These are phyloP conservation scores for Cytospora piceae DNA, from an alignment of 2,329 filamentous ascomycete genomes.

Conservation along the genomic window DNA sequence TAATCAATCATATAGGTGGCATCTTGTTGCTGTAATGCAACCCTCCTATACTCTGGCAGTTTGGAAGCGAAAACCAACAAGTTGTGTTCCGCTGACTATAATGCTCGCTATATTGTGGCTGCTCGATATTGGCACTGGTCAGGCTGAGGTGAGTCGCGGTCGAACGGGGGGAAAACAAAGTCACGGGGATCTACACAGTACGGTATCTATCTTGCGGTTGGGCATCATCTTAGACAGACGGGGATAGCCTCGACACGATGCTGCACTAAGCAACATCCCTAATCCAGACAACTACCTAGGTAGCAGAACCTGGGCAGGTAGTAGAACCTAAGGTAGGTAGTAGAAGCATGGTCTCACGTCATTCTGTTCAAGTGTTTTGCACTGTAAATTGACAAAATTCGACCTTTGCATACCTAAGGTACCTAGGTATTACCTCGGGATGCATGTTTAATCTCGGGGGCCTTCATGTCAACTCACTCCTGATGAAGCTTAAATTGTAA, in stretches of 20 bases:
- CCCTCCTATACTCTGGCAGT: neutral
- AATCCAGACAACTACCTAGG: neutral
- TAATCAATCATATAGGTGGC: neutral
- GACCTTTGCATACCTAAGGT: too few species aligned
- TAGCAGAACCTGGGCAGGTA: too few species aligned
- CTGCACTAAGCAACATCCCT: neutral
- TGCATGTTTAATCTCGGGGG: neutral
- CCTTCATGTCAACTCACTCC: neutral
- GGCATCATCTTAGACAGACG: neutral
- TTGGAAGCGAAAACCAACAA: neutral
- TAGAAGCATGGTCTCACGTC: neutral
- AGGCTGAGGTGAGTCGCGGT: neutral
- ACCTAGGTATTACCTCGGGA: neutral
- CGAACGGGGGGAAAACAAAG: neutral
- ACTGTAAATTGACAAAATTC: too few species aligned
- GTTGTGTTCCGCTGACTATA: neutral
- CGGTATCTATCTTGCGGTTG: neutral
- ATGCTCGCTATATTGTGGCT: neutral
- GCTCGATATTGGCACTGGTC: neutral
- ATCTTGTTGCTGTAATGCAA: neutral
- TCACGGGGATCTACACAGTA: neutral
- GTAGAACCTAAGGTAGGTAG: too few species aligned
- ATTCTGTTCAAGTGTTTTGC: neutral
- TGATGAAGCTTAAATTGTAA: constrained; percentile 1
- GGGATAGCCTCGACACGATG: neutral